These are phyloP conservation scores for Chlorella sp. DNA, from an alignment of 139 green algal species.

Conservation along the genomic window DNA sequence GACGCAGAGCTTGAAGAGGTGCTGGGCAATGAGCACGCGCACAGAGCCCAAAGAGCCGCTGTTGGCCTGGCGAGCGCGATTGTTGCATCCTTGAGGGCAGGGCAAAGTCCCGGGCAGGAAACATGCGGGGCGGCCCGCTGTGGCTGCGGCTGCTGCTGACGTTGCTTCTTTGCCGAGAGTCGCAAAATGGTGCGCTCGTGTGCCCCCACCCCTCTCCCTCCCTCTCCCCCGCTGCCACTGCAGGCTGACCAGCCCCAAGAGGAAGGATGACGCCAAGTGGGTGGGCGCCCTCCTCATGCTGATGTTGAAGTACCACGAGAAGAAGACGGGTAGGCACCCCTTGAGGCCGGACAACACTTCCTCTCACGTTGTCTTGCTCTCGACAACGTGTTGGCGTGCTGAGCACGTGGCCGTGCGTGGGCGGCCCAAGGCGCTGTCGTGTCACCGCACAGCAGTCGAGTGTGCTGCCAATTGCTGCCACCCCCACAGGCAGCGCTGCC, in stretches of 20 bases:
- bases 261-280: conserved; percentile 17
- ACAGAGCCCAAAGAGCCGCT: no score
- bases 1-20: no score
- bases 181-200: no score
- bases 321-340: not conserved
- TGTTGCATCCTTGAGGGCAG: no score
- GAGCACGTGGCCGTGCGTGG: not conserved
- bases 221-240: not conserved
- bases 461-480: not conserved
- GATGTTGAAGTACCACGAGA: conserved; percentile 4
- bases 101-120: no score
- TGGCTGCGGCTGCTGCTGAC: no score
- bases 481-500: no score
- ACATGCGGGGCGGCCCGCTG: not conserved
- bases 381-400: no score
- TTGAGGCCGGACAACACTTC: not conserved
- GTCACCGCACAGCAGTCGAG: not conserved
- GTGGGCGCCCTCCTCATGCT: not conserved
- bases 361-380: not conserved
- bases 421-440: not conserved
- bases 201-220: no score
- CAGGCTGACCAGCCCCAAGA: conserved; percentile 2
- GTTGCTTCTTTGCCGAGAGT: no score
- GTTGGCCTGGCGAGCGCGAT: no score
- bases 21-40: no score